phyloP scores from a whole-genome alignment of 139 green algal genomes.

The Micractinium conductrix region DNA sequence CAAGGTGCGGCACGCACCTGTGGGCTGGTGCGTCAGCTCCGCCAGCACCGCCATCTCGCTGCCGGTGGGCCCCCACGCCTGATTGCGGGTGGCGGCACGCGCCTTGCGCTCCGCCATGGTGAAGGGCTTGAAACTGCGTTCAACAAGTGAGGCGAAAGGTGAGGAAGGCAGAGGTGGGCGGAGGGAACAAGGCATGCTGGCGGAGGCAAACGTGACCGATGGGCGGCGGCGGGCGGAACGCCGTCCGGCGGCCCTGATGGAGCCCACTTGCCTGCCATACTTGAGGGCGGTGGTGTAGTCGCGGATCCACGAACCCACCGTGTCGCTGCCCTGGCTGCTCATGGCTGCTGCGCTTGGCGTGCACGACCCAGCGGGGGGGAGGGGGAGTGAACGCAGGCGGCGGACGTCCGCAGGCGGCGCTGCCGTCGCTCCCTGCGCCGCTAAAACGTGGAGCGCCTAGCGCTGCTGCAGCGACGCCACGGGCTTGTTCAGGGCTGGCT shows the following conservation, averaged over 20 bases:
- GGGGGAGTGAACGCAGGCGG: background rate
- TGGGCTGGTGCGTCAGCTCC: constrained; percentile 51
- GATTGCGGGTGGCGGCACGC: constrained; percentile 76
- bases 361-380: background rate
- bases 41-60: constrained; percentile 74
- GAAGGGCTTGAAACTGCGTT: constrained; percentile 61
- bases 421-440: no score
- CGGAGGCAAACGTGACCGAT: constrained; percentile 4
- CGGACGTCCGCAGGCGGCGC: no score
- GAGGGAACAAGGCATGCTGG: background rate
- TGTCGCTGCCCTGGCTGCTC: constrained; percentile 6
- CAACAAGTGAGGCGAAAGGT: no score
- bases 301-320: constrained; percentile 54
- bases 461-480: no score
- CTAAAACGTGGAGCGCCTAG: no score
- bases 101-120: constrained; percentile 67
- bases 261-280: constrained; percentile 32
- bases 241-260: no score
- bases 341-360: background rate
- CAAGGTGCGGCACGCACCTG: background rate
- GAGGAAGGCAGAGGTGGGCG: background rate
- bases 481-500: no score
- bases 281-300: constrained; percentile 81
- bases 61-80: constrained; percentile 81
- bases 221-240: no score